Evolutionary conservation across 768 basidiomycete species (phyloP), one percentile per base, ranked within the genome.

Genomic region (Coprinopsis cinerea): DNA sequence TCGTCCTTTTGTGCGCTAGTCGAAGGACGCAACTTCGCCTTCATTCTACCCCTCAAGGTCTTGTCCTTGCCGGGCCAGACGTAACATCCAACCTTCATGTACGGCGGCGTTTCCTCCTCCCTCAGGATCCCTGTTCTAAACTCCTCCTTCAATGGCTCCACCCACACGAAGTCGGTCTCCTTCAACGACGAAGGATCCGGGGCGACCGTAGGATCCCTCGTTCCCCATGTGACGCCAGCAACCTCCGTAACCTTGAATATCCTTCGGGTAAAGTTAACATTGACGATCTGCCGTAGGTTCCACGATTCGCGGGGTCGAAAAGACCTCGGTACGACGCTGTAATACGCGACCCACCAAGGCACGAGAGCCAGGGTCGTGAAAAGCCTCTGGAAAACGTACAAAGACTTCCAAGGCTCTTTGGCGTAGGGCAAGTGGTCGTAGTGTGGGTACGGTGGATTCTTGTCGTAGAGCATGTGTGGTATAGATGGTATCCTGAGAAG

Each of bases 211-310:
- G 77, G 76, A 44, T 76, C 66, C 15, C 74, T 66, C 2, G 76
- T 77, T 34, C 70, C 71, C 72, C 75, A 78, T 7, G 76, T 78
- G 17, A 80, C 77, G 22, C 78, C 78, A 28, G 77, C 78, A 14
- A 77, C 71, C 55, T 80, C 77, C 11, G 77, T 76, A 45, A 80
- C 72, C 54, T 68, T 73, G 68, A 67, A 76, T 10, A 80, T 72
- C 28, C 77, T 69, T 28, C 74, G 69, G 0, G 71, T 77, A 55
- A 78, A 80, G 53, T 74, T 73, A 56, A 78, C 74, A 48, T 72
- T 65, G 54, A 80, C 59, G 35, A 76, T 68, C 59, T 78, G 77
- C 23, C 66, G 64, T 34, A 80, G 53, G 7, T 69, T 71, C 77
- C 77, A 79, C 0, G 75, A 76, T 18, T 65, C 55, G 2, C 77